Base-by-base conservation (phyloP, 495 filamentous ascomycete species). In the Beverwykella pulmonaria region DNA sequence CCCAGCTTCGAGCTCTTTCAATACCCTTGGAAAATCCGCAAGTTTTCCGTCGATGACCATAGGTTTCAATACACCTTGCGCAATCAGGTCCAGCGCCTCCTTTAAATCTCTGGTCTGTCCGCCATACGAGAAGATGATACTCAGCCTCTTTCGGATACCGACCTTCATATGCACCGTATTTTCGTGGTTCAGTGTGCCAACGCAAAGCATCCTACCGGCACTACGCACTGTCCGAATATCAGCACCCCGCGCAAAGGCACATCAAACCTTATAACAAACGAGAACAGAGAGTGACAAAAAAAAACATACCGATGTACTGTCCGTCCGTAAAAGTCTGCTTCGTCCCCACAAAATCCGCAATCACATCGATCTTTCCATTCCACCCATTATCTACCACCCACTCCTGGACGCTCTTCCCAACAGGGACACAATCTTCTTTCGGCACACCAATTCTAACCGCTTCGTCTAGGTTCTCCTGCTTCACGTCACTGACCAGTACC, bases 321-420 rank as follows among this genome's bases (percentile, higher is more conserved):
- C 47, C 59, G 36, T 61, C 59, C 1, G 30, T 15, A 61, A 61
- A 61, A 6, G 59, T 61, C 59, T 61, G 46, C 44, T 52, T n/a
- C 14, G 23, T 32, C 17, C 59, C 59, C 15, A 39, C 59, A 61
- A 61, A 61, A 20, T 61, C 59, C 4, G 48, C 44, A 4, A 53
- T 25, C 2, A 39, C 30, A 36, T 61, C 59, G 29, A 61, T 53
- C 48, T 61, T 61, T 25, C 30, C 44, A 10, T 6, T 23, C 44
- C n/a, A 39, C 2, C 56, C 56, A 12, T 12, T 59, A 26, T 61
- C 44, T 15, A 5, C 17, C 5, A 52, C 41, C 19, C 19, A 61
- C n/a, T 61, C 47, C 29, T 53, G 20, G 5, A 53, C 59, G 7
- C 17, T 20, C 30, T 25, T 61, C 25, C 59, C 59, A 10, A 53